A percentile compares a stretch with the other conserved stretches of the same genome.
These are phyloP conservation scores for Basidiobolus meristosporus DNA, from an alignment of 371 early-diverging fungal species.

Conservation along the genomic window DNA sequence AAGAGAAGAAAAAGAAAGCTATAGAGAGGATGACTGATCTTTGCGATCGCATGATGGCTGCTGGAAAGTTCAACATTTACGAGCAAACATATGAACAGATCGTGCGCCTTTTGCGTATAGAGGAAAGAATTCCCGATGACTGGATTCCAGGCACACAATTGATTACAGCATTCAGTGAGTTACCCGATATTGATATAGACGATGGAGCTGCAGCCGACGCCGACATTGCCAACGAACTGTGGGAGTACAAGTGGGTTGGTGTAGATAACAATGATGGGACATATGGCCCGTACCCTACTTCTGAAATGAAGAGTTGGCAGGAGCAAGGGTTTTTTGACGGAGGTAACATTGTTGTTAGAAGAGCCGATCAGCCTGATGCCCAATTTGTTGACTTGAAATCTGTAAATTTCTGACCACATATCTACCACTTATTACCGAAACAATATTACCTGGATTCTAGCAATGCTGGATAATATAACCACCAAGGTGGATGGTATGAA, in stretches of 20 bases:
- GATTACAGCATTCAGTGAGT: background rate
- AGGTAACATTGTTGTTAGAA: too few species aligned
- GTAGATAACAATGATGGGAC: background rate
- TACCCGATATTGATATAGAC: background rate
- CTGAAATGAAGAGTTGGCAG: constrained; percentile 4
- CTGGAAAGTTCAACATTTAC: constrained; percentile 6
- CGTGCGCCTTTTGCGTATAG: constrained; percentile 12
- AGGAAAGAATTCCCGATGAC: constrained; percentile 31
- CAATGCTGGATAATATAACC: too few species aligned
- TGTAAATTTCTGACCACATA: too few species aligned
- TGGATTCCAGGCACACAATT: constrained; percentile 27
- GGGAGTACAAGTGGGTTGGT: constrained; percentile 4
- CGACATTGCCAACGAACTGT: background rate
- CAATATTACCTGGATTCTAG: too few species aligned
- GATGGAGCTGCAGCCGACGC: background rate
- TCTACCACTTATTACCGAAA: too few species aligned
- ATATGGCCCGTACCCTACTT: constrained; percentile 2
- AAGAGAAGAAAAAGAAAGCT: constrained; percentile 2
- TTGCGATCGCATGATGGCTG: constrained; percentile 5
- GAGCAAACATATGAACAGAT: constrained; percentile 6
- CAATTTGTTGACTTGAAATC: too few species aligned
- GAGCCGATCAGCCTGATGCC: too few species aligned
- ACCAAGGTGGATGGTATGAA: too few species aligned
- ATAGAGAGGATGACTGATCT: constrained; percentile 7
- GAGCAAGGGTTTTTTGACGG: constrained; percentile 1